Base-by-base conservation (phyloP, 495 filamentous ascomycete species). In the Trichoderma asperelloides region DNA sequence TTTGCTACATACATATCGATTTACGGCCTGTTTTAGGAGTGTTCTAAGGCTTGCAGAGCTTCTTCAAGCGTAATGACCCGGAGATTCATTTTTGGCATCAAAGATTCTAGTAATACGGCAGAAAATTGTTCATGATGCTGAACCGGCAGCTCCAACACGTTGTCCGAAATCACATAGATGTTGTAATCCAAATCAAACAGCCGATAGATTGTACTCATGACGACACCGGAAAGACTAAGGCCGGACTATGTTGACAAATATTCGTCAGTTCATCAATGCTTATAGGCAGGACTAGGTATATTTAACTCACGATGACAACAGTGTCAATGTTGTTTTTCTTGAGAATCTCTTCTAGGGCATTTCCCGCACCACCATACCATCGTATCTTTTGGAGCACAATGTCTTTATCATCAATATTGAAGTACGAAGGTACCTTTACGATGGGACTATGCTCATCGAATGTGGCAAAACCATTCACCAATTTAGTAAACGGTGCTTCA, bases 111-210 rank as follows among this genome's bases (percentile, higher is more conserved):
- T 16, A 60, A 12, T 5, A 60, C 55, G 9, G 25, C 11, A 30
- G 55, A 12, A 18, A 4, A 60, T 13, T 60, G 23, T 12, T 60
- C 55, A 13, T 60, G 55, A 3, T 60, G 25, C 11, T 25, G 28
- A 9, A 60, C 27, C 25, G 55, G 55, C 25, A 60, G 11, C 25
- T 60, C 55, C 25, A 60, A 18, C 55, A 60, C 55, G 27, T 60
- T 60, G 12, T 60, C 55, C 55, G 55, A 60, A 30, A 83, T 79
- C 27, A 82, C 75, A 68, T 74, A 80, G 41, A 82, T 73, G 30
- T 78, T 71, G 65, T 74, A 79, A 64, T 81, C 78, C 60, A 80
- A 65, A 66, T 82, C 78, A 65, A 81, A 83, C 30, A 83, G 51
- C 23, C 77, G 73, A 67, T 81, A 81, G 6, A 77, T 68, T 0